phyloP scores from a whole-genome alignment of 352 stramenopile species.

The Saprolegnia diclina region DNA sequence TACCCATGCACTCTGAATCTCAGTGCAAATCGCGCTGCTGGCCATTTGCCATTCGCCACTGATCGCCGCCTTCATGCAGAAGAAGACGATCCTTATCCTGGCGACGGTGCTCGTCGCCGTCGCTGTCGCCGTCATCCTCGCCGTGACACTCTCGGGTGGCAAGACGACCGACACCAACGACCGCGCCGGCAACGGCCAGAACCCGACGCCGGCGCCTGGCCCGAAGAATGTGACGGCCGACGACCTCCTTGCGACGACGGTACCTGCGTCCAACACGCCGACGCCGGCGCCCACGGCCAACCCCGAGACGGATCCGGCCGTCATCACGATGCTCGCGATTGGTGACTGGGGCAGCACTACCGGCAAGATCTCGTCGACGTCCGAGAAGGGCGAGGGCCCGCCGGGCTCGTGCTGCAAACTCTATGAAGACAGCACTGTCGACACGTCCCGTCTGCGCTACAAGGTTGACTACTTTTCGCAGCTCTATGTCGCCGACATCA shows the following conservation, averaged over 20 bases:
- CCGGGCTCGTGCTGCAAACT: constrained; percentile 85
- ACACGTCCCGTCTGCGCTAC: constrained; percentile 42
- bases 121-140: constrained; percentile 50
- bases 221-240: constrained; percentile 44
- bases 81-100: constrained; percentile 38
- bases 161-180: constrained; percentile 33
- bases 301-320: constrained; percentile 26
- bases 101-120: constrained; percentile 62
- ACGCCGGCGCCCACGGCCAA: constrained; percentile 27
- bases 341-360: constrained; percentile 81
- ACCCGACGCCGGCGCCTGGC: neutral
- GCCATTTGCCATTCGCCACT: neutral
- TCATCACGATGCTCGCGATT: constrained; percentile 80
- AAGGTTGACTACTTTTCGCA: constrained; percentile 86
- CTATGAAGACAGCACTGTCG: constrained; percentile 69
- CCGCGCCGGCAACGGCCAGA: constrained; percentile 18
- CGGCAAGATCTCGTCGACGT: constrained; percentile 40
- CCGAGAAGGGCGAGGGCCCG: neutral
- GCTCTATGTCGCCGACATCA: constrained; percentile 77
- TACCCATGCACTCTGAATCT: no score
- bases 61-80: neutral
- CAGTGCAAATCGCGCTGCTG: no score
- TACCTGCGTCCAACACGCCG: constrained; percentile 34
- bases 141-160: constrained; percentile 49
- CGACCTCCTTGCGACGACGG: constrained; percentile 35